Evolutionary conservation across 2,329 filamentous ascomycete genomes (phyloP).

Genomic region (Cercospora berteroae): DNA sequence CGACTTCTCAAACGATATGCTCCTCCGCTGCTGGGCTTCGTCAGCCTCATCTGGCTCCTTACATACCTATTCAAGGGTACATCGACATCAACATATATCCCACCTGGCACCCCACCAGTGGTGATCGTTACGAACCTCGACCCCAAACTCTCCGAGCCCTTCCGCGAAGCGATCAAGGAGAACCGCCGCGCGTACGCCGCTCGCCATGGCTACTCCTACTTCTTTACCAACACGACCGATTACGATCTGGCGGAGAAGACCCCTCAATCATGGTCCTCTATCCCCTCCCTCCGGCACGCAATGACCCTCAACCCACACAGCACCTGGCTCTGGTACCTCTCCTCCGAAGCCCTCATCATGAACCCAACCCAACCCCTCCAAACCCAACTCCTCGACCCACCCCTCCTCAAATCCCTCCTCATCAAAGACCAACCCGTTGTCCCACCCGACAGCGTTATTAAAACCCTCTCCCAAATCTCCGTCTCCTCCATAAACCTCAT

Average conservation of each 20-base stretch:
- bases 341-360: constrained; percentile 85
- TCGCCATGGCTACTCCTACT: constrained; percentile 82
- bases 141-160: constrained; percentile 61
- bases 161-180: constrained; percentile 70
- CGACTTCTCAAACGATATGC: constrained; percentile 37
- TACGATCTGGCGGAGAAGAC: constrained; percentile 64
- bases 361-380: constrained; percentile 69
- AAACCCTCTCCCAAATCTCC: constrained; percentile 81
- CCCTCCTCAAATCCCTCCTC: constrained; percentile 73
- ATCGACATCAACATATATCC: constrained; percentile 20
- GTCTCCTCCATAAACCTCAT: constrained; percentile 77
- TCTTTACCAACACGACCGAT: constrained; percentile 73
- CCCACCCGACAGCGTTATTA: constrained; percentile 94
- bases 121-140: constrained; percentile 88
- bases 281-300: constrained; percentile 86
- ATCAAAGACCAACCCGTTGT: constrained; percentile 82
- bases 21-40: constrained; percentile 46
- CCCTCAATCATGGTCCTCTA: constrained; percentile 69
- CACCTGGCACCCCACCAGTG: constrained; percentile 52
- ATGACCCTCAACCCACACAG: constrained; percentile 75
- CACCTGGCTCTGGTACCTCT: constrained; percentile 83
- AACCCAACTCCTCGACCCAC: constrained; percentile 65
- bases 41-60: constrained; percentile 35
- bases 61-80: constrained; percentile 33
- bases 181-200: constrained; percentile 84